Evolutionary conservation across 805 yeast species (phyloP).

Genomic region (Nakazawaea wyomingensis): DNA sequence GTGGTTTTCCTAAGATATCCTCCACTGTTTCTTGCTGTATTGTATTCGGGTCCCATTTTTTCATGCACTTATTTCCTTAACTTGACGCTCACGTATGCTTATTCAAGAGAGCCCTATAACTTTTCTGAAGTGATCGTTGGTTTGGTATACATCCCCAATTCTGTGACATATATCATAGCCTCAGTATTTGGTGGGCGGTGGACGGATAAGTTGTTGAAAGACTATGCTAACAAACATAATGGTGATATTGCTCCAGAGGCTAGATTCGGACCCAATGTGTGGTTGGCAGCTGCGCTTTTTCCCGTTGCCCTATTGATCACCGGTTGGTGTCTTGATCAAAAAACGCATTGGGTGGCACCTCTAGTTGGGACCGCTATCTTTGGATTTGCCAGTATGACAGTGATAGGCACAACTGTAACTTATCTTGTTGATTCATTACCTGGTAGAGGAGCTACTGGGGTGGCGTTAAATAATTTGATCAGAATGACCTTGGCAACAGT

Average conservation of each 20-base stretch:
- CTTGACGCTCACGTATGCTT: slow-evolving; percentile 62
- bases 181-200: slow-evolving; percentile 79
- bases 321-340: slow-evolving; percentile 75
- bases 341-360: slow-evolving; percentile 73
- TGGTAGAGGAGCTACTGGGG: slow-evolving; percentile 85
- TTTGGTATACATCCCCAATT: slow-evolving; percentile 76
- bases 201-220: slow-evolving; percentile 57
- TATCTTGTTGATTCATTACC: slow-evolving; percentile 82
- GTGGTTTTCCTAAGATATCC: slow-evolving; percentile 61
- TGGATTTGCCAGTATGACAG: slow-evolving; percentile 81
- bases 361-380: slow-evolving; percentile 75
- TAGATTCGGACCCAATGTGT: slow-evolving; percentile 69
- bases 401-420: slow-evolving; percentile 75
- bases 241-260: slow-evolving; percentile 74
- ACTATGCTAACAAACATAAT: slow-evolving; percentile 48
- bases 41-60: slow-evolving; percentile 68
- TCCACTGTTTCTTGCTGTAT: slow-evolving; percentile 63
- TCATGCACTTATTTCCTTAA: slow-evolving; percentile 68
- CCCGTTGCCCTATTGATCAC: slow-evolving; percentile 66
- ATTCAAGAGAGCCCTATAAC: slow-evolving; percentile 61
- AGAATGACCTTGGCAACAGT: slow-evolving; percentile 71
- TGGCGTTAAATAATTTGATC: slow-evolving; percentile 73
- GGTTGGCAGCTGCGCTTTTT: slow-evolving; percentile 54
- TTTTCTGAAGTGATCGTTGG: slow-evolving; percentile 66
- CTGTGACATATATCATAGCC: slow-evolving; percentile 69